Base-by-base conservation (phyloP, 2,329 filamentous ascomycete genomes). In the Talaromyces pinophilus region DNA sequence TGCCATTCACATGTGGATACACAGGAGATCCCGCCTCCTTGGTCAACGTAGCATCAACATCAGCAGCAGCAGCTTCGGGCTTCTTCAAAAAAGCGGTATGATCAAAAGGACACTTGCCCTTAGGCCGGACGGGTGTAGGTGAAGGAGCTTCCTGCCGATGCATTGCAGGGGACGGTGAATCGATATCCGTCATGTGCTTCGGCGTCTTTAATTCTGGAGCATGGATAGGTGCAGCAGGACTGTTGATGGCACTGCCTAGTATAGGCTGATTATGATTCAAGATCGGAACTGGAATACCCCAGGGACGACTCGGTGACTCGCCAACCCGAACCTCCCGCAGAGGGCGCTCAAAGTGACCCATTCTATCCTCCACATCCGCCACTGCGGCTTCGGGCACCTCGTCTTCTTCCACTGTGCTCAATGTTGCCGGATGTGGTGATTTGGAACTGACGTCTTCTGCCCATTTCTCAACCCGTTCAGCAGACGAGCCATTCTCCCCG, bases 241-340 rank as follows among this genome's bases (percentile, higher is more conserved):
- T 75, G 61, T 69, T 74, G 30, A 72, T 64, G 46, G 73, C 66
- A 69, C 71, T 73, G 7, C 57, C 57, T 28, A 76, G 72, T 52
- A 74, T 13, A 46, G 48, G 59, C 59, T 55, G 70, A 57, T 76
- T 72, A 19, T 75, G 70, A 66, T 85, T 82, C 69, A 85, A 82
- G 44, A 87, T 77, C 2, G 93, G 93, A 0, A 97, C 89, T 5
- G 88, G 87, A 62, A 97, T 96, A 5, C 93, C 93, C 93, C 93
- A 97, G 15, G 94, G 94, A 54, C 94, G 86, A 77, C 91, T 96
- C 5, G 94, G 94, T 15, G 92, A 96, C 78, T 98, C 94, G 52
- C 94, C 94, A 25, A 98, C 88, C n/a, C 94, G 86, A 10, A 98
- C 87, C 72, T 97, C 94, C 74, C 94, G 92, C 62, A 98, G 78